Percentiles rank a stretch among this genome's conserved stretches.
Conservation (phyloP, 805 yeast species). For the Myxozyma neotropica region DNA sequence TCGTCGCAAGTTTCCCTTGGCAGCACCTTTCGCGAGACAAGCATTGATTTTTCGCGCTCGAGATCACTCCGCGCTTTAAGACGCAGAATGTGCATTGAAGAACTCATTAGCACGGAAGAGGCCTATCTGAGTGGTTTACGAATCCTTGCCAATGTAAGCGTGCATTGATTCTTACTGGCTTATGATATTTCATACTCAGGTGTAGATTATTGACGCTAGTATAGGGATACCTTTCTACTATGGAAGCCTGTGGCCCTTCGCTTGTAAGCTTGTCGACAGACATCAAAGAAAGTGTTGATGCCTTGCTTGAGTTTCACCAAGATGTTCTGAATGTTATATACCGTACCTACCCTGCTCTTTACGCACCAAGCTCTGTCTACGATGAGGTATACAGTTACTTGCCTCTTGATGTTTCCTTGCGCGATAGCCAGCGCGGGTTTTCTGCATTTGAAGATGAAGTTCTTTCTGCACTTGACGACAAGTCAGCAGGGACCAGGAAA, state of each 20-base stretch:
- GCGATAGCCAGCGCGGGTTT: slow-evolving; percentile 8
- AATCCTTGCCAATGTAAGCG: slow-evolving; percentile 21
- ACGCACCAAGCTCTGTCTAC: slow-evolving; percentile 14
- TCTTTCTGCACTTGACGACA: slow-evolving; percentile 7
- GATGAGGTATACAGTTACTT: neutral
- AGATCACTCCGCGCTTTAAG: slow-evolving; percentile 17
- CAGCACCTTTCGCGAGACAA: slow-evolving; percentile 5
- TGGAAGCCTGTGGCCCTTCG: slow-evolving; percentile 21
- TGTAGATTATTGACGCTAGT: too few species aligned
- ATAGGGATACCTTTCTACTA: slow-evolving; percentile 24
- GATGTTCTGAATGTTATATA: slow-evolving; percentile 16
- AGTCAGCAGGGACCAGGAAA: neutral
- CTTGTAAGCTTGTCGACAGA: slow-evolving; percentile 14
- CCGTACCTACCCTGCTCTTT: slow-evolving; percentile 24
- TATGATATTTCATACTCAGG: too few species aligned
- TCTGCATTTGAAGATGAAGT: slow-evolving; percentile 22
- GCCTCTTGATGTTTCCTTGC: slow-evolving; percentile 6
- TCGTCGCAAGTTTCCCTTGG: slow-evolving; percentile 17
- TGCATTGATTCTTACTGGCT: neutral
- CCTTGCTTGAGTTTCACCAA: slow-evolving; percentile 26
- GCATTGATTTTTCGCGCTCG: slow-evolving; percentile 1
- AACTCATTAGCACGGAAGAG: slow-evolving; percentile 31
- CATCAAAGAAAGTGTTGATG: slow-evolving; percentile 21
- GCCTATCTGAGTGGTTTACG: slow-evolving; percentile 26
- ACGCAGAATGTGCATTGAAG: slow-evolving; percentile 28